Evolutionary conservation across 345 rosid genomes (phyloP).

Genomic region (Trapa incisa): DNA sequence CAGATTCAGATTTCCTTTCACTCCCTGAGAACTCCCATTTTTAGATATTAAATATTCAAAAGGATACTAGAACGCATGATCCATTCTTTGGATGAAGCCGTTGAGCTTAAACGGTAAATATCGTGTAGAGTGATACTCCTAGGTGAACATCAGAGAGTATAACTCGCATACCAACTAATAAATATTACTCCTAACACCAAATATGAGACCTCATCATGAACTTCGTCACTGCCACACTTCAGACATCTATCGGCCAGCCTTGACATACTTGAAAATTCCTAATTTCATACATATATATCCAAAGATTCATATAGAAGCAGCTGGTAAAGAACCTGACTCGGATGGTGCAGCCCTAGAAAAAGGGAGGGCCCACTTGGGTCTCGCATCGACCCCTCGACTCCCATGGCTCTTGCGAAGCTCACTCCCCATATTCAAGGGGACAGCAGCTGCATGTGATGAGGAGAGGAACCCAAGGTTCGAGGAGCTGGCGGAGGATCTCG

Average conservation of each 20-base stretch:
- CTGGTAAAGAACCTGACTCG: not conserved
- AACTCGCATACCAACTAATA: not conserved
- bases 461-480: constrained; percentile 46
- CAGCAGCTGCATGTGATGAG: constrained; percentile 6
- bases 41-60: not conserved
- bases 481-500: constrained; percentile 49
- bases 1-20: not conserved
- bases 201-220: too few species aligned
- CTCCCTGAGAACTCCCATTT: not conserved
- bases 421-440: constrained; percentile 6
- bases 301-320: not conserved
- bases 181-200: too few species aligned
- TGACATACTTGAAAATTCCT: not conserved
- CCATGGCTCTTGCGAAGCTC: constrained; percentile 13
- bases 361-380: constrained; percentile 6
- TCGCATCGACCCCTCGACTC: constrained; percentile 2
- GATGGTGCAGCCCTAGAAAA: not conserved
- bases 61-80: not conserved
- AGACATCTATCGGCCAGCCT: not conserved
- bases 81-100: not conserved
- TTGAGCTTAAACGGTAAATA: not conserved
- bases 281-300: not conserved
- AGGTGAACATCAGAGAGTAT: not conserved
- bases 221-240: not conserved
- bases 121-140: not conserved